Evolutionary conservation across 2,329 filamentous ascomycete species (phyloP).

Genomic region (Neodidymelliopsis sp.): DNA sequence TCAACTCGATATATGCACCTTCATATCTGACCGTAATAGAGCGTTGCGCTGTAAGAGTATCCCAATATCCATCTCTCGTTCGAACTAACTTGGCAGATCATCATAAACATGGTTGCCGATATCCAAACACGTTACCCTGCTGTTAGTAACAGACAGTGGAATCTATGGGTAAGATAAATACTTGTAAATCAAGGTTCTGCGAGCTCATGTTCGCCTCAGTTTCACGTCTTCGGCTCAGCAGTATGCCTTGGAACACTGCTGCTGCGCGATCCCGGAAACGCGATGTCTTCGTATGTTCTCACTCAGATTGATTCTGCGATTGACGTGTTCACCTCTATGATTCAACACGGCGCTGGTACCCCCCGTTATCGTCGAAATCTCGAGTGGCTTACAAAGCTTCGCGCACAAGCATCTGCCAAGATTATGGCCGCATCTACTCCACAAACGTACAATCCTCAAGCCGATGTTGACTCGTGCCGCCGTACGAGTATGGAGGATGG

Average conservation of each 20-base stretch:
- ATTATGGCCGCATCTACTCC: no score
- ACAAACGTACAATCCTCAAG: no score
- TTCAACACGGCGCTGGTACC: constrained; percentile 3
- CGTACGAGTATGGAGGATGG: no score
- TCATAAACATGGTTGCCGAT: constrained; percentile 1
- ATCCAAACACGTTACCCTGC: neutral
- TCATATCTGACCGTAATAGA: constrained; percentile 9
- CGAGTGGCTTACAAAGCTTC: constrained; percentile 6
- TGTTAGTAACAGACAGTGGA: constrained; percentile 5
- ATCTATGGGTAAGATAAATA: neutral
- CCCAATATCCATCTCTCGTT: neutral
- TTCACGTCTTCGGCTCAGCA: constrained; percentile 8
- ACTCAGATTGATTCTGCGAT: constrained; percentile 9
- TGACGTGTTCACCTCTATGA: neutral
- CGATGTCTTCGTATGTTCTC: constrained; percentile 4
- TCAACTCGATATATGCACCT: neutral
- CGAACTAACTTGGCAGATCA: neutral
- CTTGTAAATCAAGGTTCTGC: neutral
- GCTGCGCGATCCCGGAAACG: constrained; percentile 1
- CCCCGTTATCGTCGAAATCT: constrained; percentile 6
- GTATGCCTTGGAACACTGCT: constrained; percentile 7
- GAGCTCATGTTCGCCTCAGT: neutral
- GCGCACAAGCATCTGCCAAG: constrained; percentile 2
- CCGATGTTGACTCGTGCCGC: no score
- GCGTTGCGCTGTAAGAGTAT: constrained; percentile 9